Conservation (phyloP, 1,139 yeast genomes). For the Sugiyamaella neomexicana region DNA sequence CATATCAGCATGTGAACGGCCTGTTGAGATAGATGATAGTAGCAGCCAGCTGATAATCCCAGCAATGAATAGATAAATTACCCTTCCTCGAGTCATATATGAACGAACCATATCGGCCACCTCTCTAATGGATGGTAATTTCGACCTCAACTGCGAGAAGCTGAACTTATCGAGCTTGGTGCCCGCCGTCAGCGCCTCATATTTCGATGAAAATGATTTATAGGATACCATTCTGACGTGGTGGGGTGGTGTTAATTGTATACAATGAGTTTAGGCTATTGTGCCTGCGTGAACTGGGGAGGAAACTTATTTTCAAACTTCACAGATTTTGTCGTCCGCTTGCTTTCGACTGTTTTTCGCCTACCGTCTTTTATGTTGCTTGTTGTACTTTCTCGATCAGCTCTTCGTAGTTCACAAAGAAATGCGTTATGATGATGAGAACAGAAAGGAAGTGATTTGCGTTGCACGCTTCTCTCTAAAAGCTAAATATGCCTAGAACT, state of each 20-base stretch:
- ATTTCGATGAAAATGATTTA: slow-evolving; percentile 3
- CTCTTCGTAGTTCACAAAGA: too few relatives aligned
- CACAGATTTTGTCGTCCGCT: too few relatives aligned
- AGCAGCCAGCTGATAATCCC: slow-evolving; percentile 22
- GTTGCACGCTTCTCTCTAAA: too few relatives aligned
- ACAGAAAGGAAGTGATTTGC: too few relatives aligned
- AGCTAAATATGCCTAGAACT: too few relatives aligned
- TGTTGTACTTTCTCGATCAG: too few relatives aligned
- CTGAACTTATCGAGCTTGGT: slow-evolving; percentile 6
- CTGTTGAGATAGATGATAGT: slow-evolving; percentile 22
- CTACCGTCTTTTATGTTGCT: too few relatives aligned
- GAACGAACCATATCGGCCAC: slow-evolving; percentile 16
- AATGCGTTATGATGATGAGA: too few relatives aligned
- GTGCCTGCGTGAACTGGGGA: background rate
- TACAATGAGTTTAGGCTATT: background rate
- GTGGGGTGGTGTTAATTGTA: background rate
- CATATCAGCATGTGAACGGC: slow-evolving; percentile 21
- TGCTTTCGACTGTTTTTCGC: too few relatives aligned
- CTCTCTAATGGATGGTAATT: slow-evolving; percentile 8
- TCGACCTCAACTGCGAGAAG: background rate
- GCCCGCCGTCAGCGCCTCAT: slow-evolving; percentile 9
- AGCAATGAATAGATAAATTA: slow-evolving; percentile 19
- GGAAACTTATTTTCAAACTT: too few relatives aligned
- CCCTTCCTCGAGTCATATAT: slow-evolving; percentile 20
- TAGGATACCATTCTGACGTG: slow-evolving; percentile 11